phyloP scores from a whole-genome alignment of 2,329 filamentous ascomycete species.

The Alternaria atra region DNA sequence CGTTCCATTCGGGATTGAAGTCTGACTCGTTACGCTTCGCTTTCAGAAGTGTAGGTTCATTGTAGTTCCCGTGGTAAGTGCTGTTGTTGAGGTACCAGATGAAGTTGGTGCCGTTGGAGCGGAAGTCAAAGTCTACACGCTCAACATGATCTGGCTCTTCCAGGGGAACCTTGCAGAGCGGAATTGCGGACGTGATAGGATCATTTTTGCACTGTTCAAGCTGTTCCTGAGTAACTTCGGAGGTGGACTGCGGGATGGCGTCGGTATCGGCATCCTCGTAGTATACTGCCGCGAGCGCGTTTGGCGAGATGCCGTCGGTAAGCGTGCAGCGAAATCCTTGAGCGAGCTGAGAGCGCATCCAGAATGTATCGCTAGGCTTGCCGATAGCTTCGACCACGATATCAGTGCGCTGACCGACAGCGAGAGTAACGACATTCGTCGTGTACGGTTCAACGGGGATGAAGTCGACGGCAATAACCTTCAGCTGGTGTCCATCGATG shows the following conservation, averaged over 20 bases:
- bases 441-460: conserved; percentile 53
- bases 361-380: conserved; percentile 41
- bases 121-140: conserved; percentile 31
- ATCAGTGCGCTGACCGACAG: conserved; percentile 52
- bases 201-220: conserved; percentile 31
- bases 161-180: conserved; percentile 37
- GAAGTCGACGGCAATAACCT: conserved; percentile 54
- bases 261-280: conserved; percentile 67
- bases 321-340: conserved; percentile 27
- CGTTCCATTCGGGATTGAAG: conserved; percentile 42
- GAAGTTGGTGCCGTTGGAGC: conserved; percentile 37
- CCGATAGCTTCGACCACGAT: conserved; percentile 43
- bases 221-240: conserved; percentile 28
- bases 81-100: conserved; percentile 37
- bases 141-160: conserved; percentile 29
- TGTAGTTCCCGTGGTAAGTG: conserved; percentile 40
- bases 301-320: conserved; percentile 26
- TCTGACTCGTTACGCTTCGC: conserved; percentile 28
- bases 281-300: conserved; percentile 65
- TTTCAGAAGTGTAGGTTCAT: conserved; percentile 28
- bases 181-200: conserved; percentile 13
- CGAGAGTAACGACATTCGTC: conserved; percentile 51
- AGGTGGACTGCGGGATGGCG: conserved; percentile 58
- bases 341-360: conserved; percentile 50
- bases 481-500: conserved; percentile 55